These are phyloP conservation scores for Moniliophthora roreri DNA, from an alignment of 1,284 basidiomycete species.

Conservation along the genomic window DNA sequence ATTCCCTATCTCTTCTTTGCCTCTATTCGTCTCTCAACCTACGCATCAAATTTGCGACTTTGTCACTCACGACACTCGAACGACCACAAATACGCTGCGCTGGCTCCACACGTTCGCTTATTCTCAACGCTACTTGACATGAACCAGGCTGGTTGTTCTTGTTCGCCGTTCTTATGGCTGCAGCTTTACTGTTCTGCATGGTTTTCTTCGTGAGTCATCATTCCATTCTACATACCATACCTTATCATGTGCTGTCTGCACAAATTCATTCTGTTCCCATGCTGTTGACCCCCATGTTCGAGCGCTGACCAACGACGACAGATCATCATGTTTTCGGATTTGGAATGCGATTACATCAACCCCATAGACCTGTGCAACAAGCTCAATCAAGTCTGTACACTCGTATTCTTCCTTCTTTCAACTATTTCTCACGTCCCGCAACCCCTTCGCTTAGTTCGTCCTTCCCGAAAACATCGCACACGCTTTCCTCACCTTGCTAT, in stretches of 20 bases:
- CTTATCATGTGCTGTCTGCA: too few species aligned
- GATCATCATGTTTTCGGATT: constrained; percentile 99
- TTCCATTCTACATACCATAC: too few species aligned
- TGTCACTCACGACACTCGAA: constrained; percentile 36
- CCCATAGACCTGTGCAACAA: constrained; percentile 99
- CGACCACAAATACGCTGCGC: constrained; percentile 48
- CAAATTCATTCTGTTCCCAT: background rate
- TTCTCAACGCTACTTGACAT: background rate
- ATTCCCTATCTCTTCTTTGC: background rate
- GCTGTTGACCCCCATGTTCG: too few species aligned
- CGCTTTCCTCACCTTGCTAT: constrained; percentile 84
- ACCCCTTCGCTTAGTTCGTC: constrained; percentile 71
- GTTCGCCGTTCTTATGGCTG: constrained; percentile 91
- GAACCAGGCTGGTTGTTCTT: constrained; percentile 88
- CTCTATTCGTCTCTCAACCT: too few species aligned
- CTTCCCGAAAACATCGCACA: constrained; percentile 96
- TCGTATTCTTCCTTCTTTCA: background rate
- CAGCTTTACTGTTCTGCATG: constrained; percentile 93
- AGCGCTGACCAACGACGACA: constrained; percentile 37
- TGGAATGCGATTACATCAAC: constrained; percentile 99
- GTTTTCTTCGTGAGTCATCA: constrained; percentile 89
- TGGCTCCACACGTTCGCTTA: constrained; percentile 37
- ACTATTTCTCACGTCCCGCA: background rate
- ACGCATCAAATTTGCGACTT: background rate
- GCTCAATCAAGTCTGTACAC: constrained; percentile 85